Base-by-base conservation (phyloP, 2,329 filamentous ascomycete genomes). In the Taxawa tesnikishii region DNA sequence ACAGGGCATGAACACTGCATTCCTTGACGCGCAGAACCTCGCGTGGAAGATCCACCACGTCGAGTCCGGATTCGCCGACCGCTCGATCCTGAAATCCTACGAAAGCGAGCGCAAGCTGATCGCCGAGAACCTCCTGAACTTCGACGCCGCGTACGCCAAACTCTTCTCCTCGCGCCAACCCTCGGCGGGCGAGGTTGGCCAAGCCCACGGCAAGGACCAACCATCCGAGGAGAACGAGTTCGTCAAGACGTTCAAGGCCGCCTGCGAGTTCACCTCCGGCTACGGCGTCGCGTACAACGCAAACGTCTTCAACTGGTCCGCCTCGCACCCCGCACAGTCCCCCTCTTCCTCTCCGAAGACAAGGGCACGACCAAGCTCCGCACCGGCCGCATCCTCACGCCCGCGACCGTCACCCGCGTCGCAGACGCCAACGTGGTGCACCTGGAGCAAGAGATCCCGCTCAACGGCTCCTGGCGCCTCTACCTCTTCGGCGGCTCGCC, bases 11-110 rank as follows among this genome's bases (percentile, higher is more conserved):
- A 72, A 72, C 58, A 72, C 70, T 41, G 64, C 71, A 14, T 70
- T 70, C 56, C 55, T 68, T 29, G 64, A 68, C 46, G 84, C 84
- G 1, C 73, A 84, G 38, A 96, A 94, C 55, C 66, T 96, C 25
- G 87, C 87, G 6, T 96, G 87, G 87, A 96, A 96, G 63, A 82
- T 94, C 31, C 87, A 94, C 51, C 76, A 82, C 21, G 88, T 94
- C 7, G 85, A 94, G 52, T 68, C 70, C 15, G 84, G 84, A 9
- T 83, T 93, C 43, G 83, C 84, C 1, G 61, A 75, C 17, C 78
- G 82, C 38, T 71, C 73, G 3, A 67, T 90, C 12, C 69, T 96
- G 31, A 72, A 76, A 39, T 90, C 87, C 0, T 96, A 94, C 54
- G 83, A 94, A 59, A 67, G 70, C 3, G 87, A 94, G 58, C 78